Evolutionary conservation across 2,329 filamentous ascomycete species (phyloP).

Genomic region (Xylaria polymorpha): DNA sequence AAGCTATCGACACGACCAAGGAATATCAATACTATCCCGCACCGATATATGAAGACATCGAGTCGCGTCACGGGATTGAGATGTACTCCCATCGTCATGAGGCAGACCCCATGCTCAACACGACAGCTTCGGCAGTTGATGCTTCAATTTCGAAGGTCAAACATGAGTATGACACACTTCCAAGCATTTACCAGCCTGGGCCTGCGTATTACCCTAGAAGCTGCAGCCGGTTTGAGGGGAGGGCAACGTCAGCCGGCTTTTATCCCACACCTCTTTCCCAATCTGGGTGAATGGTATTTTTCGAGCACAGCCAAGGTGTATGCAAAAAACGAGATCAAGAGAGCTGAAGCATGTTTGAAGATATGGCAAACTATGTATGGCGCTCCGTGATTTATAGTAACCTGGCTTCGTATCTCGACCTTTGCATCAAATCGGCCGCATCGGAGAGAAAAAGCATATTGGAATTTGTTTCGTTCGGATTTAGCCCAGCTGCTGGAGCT

Average conservation of each 20-base stretch:
- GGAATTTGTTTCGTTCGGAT: slow-evolving; percentile 41
- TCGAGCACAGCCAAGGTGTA: slow-evolving; percentile 16
- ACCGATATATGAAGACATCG: slow-evolving; percentile 62
- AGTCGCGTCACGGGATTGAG: slow-evolving; percentile 60
- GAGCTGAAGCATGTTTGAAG: slow-evolving; percentile 26
- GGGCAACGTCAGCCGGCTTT: slow-evolving; percentile 62
- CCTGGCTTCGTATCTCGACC: slow-evolving; percentile 34
- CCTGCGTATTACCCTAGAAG: slow-evolving; percentile 54
- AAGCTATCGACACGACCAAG: slow-evolving; percentile 61
- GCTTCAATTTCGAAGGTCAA: slow-evolving; percentile 58
- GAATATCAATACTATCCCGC: slow-evolving; percentile 67
- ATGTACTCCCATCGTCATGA: slow-evolving; percentile 59
- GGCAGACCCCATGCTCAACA: slow-evolving; percentile 46
- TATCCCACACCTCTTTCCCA: slow-evolving; percentile 66
- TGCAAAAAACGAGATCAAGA: slow-evolving; percentile 11
- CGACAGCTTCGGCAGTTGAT: slow-evolving; percentile 50
- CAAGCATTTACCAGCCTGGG: slow-evolving; percentile 61
- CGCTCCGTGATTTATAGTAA: slow-evolving; percentile 34
- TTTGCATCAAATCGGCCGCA: slow-evolving; percentile 42
- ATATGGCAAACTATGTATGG: slow-evolving; percentile 33
- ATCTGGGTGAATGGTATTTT: slow-evolving; percentile 51
- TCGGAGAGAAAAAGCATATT: slow-evolving; percentile 47
- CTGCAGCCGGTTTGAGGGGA: slow-evolving; percentile 66
- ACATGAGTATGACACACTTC: slow-evolving; percentile 61
- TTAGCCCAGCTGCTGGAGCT: slow-evolving; percentile 34